Evolutionary conservation across 768 basidiomycete genomes (phyloP).

Genomic region (Podaxis sp.): DNA sequence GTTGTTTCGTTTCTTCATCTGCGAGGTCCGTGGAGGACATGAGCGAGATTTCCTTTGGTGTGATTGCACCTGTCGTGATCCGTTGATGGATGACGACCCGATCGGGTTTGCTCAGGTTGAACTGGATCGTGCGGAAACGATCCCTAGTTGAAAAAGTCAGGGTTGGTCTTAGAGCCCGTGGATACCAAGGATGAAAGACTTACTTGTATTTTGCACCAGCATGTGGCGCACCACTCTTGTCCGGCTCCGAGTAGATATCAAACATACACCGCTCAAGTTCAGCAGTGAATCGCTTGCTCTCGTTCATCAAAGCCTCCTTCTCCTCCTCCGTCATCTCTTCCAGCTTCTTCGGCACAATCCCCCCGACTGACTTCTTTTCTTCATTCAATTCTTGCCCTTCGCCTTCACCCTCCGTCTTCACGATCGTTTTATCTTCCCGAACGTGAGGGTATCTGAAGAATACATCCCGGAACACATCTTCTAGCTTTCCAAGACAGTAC

Average conservation of each 20-base stretch:
- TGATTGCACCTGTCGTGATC: conserved; percentile 65
- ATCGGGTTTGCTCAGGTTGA: conserved; percentile 83
- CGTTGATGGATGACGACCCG: conserved; percentile 77
- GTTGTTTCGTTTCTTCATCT: conserved; percentile 80
- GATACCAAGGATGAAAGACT: conserved; percentile 16
- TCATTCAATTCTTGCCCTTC: background rate
- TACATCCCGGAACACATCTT: conserved; percentile 67
- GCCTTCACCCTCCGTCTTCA: conserved; percentile 18
- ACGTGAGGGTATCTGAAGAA: conserved; percentile 70
- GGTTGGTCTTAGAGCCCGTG: background rate
- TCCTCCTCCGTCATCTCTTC: conserved; percentile 63
- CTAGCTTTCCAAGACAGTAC: conserved; percentile 76
- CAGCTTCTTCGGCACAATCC: conserved; percentile 38
- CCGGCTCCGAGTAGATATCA: conserved; percentile 73
- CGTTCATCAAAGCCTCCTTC: conserved; percentile 49
- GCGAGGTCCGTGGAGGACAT: conserved; percentile 91
- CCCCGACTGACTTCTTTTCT: conserved; percentile 3
- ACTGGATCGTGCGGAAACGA: conserved; percentile 86
- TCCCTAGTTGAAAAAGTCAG: conserved; percentile 48
- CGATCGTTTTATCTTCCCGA: conserved; percentile 23
- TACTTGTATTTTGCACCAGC: conserved; percentile 84
- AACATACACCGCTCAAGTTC: conserved; percentile 78
- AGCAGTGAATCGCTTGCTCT: conserved; percentile 61
- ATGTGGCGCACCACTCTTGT: conserved; percentile 61
- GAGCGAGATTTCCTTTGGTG: conserved; percentile 69